phyloP scores from a whole-genome alignment of 805 yeast genomes.

The Jamesozyma jinghongensis region DNA sequence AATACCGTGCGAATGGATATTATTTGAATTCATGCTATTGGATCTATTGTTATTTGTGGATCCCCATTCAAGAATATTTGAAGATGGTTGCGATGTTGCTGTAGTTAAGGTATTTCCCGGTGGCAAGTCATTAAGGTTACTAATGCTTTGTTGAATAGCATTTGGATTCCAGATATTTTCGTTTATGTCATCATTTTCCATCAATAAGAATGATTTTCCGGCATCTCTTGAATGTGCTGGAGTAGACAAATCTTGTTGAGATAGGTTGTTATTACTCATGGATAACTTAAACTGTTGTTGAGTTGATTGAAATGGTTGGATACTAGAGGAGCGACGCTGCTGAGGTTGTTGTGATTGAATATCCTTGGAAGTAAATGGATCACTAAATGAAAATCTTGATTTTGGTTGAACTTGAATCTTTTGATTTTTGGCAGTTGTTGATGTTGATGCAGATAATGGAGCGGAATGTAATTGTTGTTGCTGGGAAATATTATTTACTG shows the following conservation, averaged over 20 bases:
- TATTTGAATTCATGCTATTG: too few relatives aligned
- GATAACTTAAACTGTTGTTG: background rate
- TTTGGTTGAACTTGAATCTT: constrained; percentile 30
- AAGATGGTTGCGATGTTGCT: constrained; percentile 16
- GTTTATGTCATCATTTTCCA: constrained; percentile 32
- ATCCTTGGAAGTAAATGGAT: constrained; percentile 36
- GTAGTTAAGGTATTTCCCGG: too few relatives aligned
- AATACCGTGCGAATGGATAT: too few relatives aligned
- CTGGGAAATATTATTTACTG: background rate
- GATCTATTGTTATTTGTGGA: constrained; percentile 1
- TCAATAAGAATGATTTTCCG: constrained; percentile 35
- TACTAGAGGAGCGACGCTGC: background rate
- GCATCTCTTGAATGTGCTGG: constrained; percentile 21
- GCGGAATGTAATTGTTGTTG: constrained; percentile 7
- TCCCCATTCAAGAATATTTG: constrained; percentile 28
- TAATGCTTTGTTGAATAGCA: constrained; percentile 22
- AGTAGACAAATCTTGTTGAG: constrained; percentile 9
- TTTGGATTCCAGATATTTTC: constrained; percentile 31
- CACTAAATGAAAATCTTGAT: constrained; percentile 48
- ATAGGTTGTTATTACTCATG: constrained; percentile 1
- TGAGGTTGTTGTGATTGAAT: constrained; percentile 11
- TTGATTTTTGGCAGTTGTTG: too few relatives aligned
- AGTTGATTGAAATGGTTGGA: constrained; percentile 1
- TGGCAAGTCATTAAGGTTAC: constrained; percentile 6
- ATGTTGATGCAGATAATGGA: background rate